Base-by-base conservation (phyloP, 192 early-diverging fungal genomes). In the Entomortierella chlamydospora region DNA sequence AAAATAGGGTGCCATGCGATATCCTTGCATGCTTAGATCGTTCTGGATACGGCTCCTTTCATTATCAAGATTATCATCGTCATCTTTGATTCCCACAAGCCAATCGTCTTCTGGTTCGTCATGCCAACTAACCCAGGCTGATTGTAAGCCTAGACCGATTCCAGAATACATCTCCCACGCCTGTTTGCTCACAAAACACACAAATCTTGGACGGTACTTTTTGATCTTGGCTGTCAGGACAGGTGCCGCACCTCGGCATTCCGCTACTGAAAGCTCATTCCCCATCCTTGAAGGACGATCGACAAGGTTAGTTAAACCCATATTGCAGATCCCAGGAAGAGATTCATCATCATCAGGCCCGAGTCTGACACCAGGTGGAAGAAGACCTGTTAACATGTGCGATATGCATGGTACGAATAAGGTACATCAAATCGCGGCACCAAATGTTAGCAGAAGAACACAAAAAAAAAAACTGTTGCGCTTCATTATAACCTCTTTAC, bases 111-210 rank as follows among this genome's bases (percentile, higher is more conserved):
- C 76, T 0, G 41, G 34, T 29, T 65, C 62, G 55, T 79, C 57
- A 45, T 61, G 53, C 76, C 76, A 79, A 6, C 67, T 65, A 1
- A 79, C 63, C 76, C 76, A 79, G 0, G 68, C 76, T 10, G 76
- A 66, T 41, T 79, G 76, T 2, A 79, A 51, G 0, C 76, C 76
- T 11, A 79, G 52, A 9, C 76, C 76, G 2, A 79, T 63, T 1
- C 76, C 76, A 1, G 82, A 55, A 72, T 88, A 93, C n/a, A 87
- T 85, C 26, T 90, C 87, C 83, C 87, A 93, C 15, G 88, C 89
- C 13, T 89, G 89, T 57, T 89, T 91, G 53, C 92, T 89, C 15
- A 93, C 86, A 80, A 92, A 93, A 56, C 89, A 91, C 0, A 89
- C 84, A 57, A 91, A 83, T 43, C 82, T 80, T 10, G 92, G 92